Evolutionary conservation across 1,284 basidiomycete species (phyloP), one percentile per base, ranked within the genome.

Genomic region (Cutaneotrichosporon mucoides): DNA sequence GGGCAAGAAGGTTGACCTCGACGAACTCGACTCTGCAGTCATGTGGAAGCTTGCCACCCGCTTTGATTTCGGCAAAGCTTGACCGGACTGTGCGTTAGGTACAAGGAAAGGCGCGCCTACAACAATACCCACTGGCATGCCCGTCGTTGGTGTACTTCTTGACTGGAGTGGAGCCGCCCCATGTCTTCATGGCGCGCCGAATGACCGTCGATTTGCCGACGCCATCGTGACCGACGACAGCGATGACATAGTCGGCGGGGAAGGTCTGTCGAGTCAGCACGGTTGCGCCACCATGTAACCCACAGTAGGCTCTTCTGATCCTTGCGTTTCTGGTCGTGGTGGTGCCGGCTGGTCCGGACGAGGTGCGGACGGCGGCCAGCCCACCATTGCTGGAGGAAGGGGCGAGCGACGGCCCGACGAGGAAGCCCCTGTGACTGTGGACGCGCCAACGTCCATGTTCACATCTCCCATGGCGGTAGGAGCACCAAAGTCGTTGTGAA

Each of bases 171-270:
- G 68, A 47, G 11, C 72, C 66, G 8, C 68, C 69, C 73, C 75
- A 77, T 3, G 70, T 64, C 53, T 70, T 71, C 35, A 73, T 63
- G 2, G 76, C 75, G 36, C 70, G 61, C 7, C 58, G 58, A 56
- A 77, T 74, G 11, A 77, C 63, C 0, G 73, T 76, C 42, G 75
- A 68, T 60, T 77, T 77, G 35, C 77, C 77, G 0, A 73, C 73
- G 1, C 65, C 64, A 13, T 62, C 56, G 36, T 72, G 68, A 1
- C 77, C 77, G 3, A 77, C 55, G 7, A 79, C 71, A 3, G 75
- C 74, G 45, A 79, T 75, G 10, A 67, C 68, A 57, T 72, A 73
- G 53, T 37, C 42, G 34, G 43, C 51, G 40, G 11, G 6, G 11
- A 6, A 11, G 37, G 6, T 11, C 37, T 38, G 37, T 6, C 11